phyloP scores from a whole-genome alignment of 345 rosid genomes.

The Orychophragmus violaceus region DNA sequence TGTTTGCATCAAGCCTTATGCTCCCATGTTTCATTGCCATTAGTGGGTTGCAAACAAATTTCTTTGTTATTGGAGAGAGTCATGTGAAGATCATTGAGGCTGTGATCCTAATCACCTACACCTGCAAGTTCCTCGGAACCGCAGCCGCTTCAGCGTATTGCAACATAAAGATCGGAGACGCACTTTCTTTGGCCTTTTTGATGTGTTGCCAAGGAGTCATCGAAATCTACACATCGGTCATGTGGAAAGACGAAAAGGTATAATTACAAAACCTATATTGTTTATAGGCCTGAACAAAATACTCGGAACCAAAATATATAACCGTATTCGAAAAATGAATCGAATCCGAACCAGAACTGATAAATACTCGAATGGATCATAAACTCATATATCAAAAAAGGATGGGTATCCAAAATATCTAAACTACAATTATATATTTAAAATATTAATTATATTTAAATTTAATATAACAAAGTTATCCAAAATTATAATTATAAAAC shows the following conservation, averaged over 20 bases:
- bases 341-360: no score
- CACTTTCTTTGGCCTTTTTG: constrained; percentile 27
- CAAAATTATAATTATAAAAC: no score
- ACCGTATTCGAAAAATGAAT: no score
- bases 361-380: no score
- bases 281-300: background rate
- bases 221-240: constrained; percentile 28
- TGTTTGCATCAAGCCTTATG: constrained; percentile 17
- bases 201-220: constrained; percentile 39
- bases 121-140: constrained; percentile 29
- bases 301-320: no score
- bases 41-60: constrained; percentile 32
- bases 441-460: no score
- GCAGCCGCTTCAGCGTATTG: constrained; percentile 22
- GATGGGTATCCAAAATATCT: no score
- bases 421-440: no score
- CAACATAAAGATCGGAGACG: constrained; percentile 11
- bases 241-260: constrained; percentile 35
- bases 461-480: no score
- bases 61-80: background rate
- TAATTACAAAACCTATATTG: background rate
- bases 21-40: constrained; percentile 33
- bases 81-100: constrained; percentile 13
- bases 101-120: constrained; percentile 17
- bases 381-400: no score